phyloP scores from a whole-genome alignment of 257 asterid species.

The Salvia miltiorrhiza region DNA sequence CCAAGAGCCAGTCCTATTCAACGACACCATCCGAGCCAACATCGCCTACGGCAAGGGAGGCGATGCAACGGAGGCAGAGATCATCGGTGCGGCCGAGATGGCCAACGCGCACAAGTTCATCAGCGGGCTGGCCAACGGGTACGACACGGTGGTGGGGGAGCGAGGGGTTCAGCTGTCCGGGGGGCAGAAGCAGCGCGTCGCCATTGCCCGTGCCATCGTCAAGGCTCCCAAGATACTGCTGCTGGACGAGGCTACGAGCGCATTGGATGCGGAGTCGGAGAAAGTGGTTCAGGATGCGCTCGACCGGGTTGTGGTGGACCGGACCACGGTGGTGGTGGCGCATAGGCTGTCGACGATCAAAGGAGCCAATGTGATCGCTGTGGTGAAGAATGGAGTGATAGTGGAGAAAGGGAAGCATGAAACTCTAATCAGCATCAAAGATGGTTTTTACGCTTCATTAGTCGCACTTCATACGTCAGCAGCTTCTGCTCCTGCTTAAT shows the following conservation, averaged over 20 bases:
- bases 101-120: constrained; percentile 93
- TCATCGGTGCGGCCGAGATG: constrained; percentile 68
- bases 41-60: constrained; percentile 82
- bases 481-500: constrained; percentile 29
- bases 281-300: constrained; percentile 79
- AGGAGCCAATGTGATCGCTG: constrained; percentile 76
- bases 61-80: constrained; percentile 70
- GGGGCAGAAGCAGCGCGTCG: constrained; percentile 90
- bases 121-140: constrained; percentile 72
- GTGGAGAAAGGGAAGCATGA: constrained; percentile 86
- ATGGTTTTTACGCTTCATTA: constrained; percentile 68
- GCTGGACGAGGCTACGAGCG: constrained; percentile 85
- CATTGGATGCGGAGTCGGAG: constrained; percentile 83
- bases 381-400: constrained; percentile 70
- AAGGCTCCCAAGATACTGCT: constrained; percentile 72
- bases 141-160: constrained; percentile 78
- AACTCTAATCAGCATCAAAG: constrained; percentile 49
- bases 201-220: constrained; percentile 80
- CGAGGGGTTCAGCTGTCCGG: constrained; percentile 80
- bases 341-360: constrained; percentile 80
- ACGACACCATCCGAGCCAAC: constrained; percentile 78
- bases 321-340: constrained; percentile 82
- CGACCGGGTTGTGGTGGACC: constrained; percentile 62
- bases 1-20: constrained; percentile 82
- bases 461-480: constrained; percentile 57